Percentiles rank a stretch among this genome's conserved stretches.
Conservation (phyloP, 495 filamentous ascomycete species). For the Sordaria brevicollis region DNA sequence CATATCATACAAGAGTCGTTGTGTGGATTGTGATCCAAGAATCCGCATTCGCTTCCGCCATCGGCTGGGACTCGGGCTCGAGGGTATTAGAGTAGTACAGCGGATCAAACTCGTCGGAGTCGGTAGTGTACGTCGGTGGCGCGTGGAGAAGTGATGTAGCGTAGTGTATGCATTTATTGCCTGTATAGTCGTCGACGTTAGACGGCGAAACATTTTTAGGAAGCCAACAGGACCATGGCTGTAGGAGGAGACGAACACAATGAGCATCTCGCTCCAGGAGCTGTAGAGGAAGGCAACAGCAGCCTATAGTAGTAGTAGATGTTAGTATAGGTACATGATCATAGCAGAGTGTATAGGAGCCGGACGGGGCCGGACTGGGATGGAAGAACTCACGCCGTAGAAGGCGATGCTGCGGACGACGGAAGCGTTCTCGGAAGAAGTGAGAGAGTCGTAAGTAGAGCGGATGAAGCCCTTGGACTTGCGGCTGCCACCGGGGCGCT, state of each 20-base stretch:
- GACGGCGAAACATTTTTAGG: neutral
- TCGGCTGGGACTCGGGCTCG: neutral
- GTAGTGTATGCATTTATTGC: neutral
- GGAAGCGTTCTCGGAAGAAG: conserved; percentile 61
- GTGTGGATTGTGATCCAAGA: neutral
- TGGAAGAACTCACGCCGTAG: conserved; percentile 53
- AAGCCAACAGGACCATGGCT: neutral
- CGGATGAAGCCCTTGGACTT: conserved; percentile 29
- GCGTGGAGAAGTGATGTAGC: neutral
- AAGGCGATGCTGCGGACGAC: conserved; percentile 62
- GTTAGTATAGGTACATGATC: conserved; percentile 3
- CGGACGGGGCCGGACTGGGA: neutral
- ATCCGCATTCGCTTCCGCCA: neutral
- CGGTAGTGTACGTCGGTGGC: neutral
- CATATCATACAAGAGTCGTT: neutral
- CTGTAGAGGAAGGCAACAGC: conserved; percentile 65
- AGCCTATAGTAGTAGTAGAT: conserved; percentile 34
- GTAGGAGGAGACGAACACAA: conserved; percentile 9
- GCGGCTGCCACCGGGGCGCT: conserved; percentile 10
- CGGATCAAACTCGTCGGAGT: neutral
- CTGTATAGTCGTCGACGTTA: neutral
- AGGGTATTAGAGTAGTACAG: neutral
- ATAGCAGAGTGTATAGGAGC: neutral
- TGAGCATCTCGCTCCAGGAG: conserved; percentile 50
- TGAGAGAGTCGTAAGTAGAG: conserved; percentile 52